Base-by-base conservation (phyloP, 306 rosid species). In the Trifolium repens region DNA sequence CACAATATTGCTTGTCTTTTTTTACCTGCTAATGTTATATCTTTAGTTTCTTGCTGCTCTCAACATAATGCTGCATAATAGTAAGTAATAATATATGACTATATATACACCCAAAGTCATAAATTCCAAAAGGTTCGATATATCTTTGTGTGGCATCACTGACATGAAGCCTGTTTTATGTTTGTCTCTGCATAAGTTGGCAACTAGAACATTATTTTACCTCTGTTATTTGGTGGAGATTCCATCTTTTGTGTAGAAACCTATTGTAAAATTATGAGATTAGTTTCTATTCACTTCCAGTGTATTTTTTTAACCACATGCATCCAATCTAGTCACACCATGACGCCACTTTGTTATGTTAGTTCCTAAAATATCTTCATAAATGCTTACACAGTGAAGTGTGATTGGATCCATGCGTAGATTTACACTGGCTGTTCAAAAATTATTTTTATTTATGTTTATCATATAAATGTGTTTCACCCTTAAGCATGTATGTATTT, bases 31-130 rank as follows among this genome's bases (percentile, higher is more conserved):
- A 69, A 19, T 61, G 67, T 62, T 65, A 17, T 63, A 60, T 60
- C 42, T 60, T 64, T 78, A 27, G 53, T 82, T 79, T 66, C 66
- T 46, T 74, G 58, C 65, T 66, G 44, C 65, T 8, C 30, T 71
- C 19, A 69, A 30, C 62, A 19, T 35, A 53, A 49, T 61, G 54
- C 11, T 17, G 15, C 54, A 26, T 40, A 61, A 9, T 49, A 62
- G 11, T 75, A 44, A 16, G 32, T 14, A 66, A 54, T 37, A 74
- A 57, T 74, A 46, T 16, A 22, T 44, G 53, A 47, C 59, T 69
- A 59, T 17, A 35, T 50, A 50, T 42, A 19, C 46, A n/a, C 12
- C 70, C 39, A 34, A 72, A 35, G 57, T 74, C 43, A 66, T 63
- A 63, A 53, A 58, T 32, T 54, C 32, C 47, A 26, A 58, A 50